These are phyloP conservation scores for Yamadazyma oceani DNA, from an alignment of 1,139 yeast species.

Conservation along the genomic window DNA sequence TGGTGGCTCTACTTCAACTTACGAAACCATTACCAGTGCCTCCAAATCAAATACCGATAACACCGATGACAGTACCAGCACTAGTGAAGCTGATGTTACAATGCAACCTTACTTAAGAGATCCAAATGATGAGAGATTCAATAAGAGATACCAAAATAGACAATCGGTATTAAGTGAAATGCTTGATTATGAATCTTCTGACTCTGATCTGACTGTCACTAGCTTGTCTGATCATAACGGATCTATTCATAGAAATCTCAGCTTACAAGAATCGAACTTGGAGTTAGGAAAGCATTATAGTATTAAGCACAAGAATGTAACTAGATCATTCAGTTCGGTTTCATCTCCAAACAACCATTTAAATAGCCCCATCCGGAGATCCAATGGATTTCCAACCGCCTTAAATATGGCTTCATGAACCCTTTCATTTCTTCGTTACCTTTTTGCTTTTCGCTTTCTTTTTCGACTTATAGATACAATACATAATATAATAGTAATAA, in stretches of 20 bases:
- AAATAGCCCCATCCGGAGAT: conserved; percentile 20
- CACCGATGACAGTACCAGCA: conserved; percentile 4
- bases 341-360: conserved; percentile 16
- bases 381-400: conserved; percentile 18
- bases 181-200: conserved; percentile 42
- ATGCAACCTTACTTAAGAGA: conserved; percentile 13
- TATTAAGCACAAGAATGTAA: conserved; percentile 14
- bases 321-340: conserved; percentile 15
- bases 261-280: conserved; percentile 16
- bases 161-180: conserved; percentile 47
- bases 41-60: conserved; percentile 9
- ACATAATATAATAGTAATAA: neutral
- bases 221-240: conserved; percentile 1
- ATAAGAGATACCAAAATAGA: conserved; percentile 27
- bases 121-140: conserved; percentile 25
- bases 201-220: conserved; percentile 11
- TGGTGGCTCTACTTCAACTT: conserved; percentile 4
- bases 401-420: conserved; percentile 12
- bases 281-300: conserved; percentile 24
- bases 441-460: too few species aligned
- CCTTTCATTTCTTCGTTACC: too few species aligned
- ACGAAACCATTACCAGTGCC: conserved; percentile 6
- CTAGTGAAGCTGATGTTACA: conserved; percentile 2
- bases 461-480: neutral
- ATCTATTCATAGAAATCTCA: conserved; percentile 6